Evolutionary conservation across 2,329 filamentous ascomycete species (phyloP).

Genomic region (Mollisiaceae sp.): DNA sequence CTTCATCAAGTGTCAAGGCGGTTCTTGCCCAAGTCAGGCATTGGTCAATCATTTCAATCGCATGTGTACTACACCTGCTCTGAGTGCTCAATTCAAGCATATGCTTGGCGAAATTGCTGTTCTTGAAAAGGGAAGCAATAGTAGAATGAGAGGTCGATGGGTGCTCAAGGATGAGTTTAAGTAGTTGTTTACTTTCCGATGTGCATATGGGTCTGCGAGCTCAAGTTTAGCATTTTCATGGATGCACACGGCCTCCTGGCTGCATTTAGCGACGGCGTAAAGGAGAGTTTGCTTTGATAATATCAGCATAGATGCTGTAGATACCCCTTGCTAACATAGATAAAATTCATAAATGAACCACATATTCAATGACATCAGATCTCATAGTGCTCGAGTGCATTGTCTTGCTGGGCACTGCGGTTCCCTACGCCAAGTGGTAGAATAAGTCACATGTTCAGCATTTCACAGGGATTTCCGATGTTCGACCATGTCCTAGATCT

Average conservation of each 20-base stretch:
- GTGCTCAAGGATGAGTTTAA: slow-evolving; percentile 43
- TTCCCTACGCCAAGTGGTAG: too few relatives aligned
- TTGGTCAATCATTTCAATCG: slow-evolving; percentile 89
- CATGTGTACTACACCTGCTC: slow-evolving; percentile 70
- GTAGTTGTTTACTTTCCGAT: slow-evolving; percentile 19
- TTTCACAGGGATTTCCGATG: too few relatives aligned
- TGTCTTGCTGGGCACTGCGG: too few relatives aligned
- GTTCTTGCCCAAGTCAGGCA: slow-evolving; percentile 80
- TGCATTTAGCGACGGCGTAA: slow-evolving; percentile 28
- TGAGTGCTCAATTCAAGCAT: slow-evolving; percentile 80
- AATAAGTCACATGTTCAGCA: too few relatives aligned
- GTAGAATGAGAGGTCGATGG: slow-evolving; percentile 42
- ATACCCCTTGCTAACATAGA: background rate
- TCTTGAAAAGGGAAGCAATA: slow-evolving; percentile 54
- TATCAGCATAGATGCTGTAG: slow-evolving; percentile 1
- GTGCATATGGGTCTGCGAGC: background rate
- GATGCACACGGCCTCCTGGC: slow-evolving; percentile 6
- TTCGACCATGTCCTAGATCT: too few relatives aligned
- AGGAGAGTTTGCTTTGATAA: background rate
- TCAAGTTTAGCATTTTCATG: background rate
- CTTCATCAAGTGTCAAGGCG: slow-evolving; percentile 79
- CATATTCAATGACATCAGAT: background rate
- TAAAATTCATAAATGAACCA: background rate
- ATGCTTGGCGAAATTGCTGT: slow-evolving; percentile 79
- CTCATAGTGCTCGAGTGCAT: background rate